Evolutionary conservation across 345 rosid species (phyloP).

Genomic region (Murraya paniculata): DNA sequence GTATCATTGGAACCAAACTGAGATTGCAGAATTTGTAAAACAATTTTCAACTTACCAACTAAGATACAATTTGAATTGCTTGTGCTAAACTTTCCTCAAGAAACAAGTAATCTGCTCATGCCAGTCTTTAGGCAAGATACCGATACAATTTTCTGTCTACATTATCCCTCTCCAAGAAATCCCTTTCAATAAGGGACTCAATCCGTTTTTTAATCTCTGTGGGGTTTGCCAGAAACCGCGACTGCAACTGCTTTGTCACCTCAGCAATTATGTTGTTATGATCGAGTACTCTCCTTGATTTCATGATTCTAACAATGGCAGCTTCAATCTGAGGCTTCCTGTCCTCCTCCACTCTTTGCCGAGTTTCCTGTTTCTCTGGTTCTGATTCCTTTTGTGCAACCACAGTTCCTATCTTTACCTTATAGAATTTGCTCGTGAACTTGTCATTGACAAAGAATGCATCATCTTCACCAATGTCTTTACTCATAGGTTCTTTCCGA

Average conservation of each 20-base stretch:
- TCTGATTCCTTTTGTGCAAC: slow-evolving; percentile 98
- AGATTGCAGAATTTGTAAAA: slow-evolving; percentile 12
- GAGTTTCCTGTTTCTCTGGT: slow-evolving; percentile 96
- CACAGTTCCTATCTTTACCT: slow-evolving; percentile 98
- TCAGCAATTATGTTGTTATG: slow-evolving; percentile 92
- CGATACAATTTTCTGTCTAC: slow-evolving; percentile 86
- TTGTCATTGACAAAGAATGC: slow-evolving; percentile 80
- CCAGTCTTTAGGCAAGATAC: slow-evolving; percentile 65
- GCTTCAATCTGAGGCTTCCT: slow-evolving; percentile 99
- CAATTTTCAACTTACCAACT: slow-evolving; percentile 25
- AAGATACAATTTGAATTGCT: slow-evolving; percentile 27
- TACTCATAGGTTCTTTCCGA: slow-evolving; percentile 98
- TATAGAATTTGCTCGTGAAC: slow-evolving; percentile 88
- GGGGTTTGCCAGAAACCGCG: slow-evolving; percentile 92
- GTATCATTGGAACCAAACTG: slow-evolving; percentile 19
- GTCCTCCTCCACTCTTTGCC: slow-evolving; percentile 98
- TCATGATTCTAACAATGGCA: slow-evolving; percentile 96
- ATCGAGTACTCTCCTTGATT: slow-evolving; percentile 90
- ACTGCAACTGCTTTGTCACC: slow-evolving; percentile 93
- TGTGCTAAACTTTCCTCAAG: slow-evolving; percentile 19
- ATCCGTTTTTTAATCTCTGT: slow-evolving; percentile 96
- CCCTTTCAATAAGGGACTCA: slow-evolving; percentile 94
- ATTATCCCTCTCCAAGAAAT: slow-evolving; percentile 94
- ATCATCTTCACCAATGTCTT: slow-evolving; percentile 90
- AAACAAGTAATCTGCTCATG: slow-evolving; percentile 17